Conservation (phyloP, 768 basidiomycete species). For the Calocybe indica region DNA sequence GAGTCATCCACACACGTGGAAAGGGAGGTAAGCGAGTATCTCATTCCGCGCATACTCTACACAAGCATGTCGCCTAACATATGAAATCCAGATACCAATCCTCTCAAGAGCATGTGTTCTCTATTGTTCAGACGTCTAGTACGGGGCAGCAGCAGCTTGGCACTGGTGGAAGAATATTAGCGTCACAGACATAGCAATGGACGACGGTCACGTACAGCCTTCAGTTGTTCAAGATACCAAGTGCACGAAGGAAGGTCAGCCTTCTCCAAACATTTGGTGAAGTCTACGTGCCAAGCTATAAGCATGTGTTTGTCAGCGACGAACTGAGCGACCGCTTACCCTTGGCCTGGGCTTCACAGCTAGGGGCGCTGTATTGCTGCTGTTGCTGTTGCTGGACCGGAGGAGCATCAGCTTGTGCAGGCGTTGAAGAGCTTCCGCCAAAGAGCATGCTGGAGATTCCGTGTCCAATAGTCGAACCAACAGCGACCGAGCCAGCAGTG, state of each 20-base stretch:
- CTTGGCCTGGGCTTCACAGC: conserved; percentile 79
- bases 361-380: conserved; percentile 30
- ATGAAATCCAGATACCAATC: no score
- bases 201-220: conserved; percentile 54
- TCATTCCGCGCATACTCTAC: no score
- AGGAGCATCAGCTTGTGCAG: conserved; percentile 42
- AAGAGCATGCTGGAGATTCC: conserved; percentile 90
- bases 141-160: conserved; percentile 67
- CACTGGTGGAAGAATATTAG: conserved; percentile 37
- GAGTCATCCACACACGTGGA: no score
- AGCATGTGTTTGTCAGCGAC: neutral
- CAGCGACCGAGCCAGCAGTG: conserved; percentile 84
- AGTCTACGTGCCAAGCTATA: conserved; percentile 41
- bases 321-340: conserved; percentile 31
- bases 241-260: conserved; percentile 74
- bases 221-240: conserved; percentile 86
- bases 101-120: no score
- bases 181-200: neutral
- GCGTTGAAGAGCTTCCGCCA: conserved; percentile 51
- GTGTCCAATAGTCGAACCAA: conserved; percentile 85
- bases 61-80: no score
- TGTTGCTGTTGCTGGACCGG: conserved; percentile 45
- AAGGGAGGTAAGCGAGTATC: no score
- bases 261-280: conserved; percentile 81
- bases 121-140: conserved; percentile 18